phyloP scores from a whole-genome alignment of 1,284 basidiomycete genomes.

The Ustilago xerochloae region DNA sequence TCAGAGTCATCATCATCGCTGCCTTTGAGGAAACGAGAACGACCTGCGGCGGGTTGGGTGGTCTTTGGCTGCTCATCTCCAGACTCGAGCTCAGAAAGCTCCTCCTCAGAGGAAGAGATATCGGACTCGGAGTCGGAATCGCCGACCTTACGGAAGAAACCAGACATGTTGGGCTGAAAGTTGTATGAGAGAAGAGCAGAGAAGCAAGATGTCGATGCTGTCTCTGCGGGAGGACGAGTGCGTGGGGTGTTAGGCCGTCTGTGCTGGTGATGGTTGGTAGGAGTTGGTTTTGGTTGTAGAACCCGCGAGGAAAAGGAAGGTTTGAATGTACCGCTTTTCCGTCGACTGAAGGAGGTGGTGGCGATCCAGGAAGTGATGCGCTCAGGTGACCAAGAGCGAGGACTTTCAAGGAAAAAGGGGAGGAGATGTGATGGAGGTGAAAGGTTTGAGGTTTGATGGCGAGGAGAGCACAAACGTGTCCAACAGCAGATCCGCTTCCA shows the following conservation, averaged over 20 bases:
- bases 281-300: constrained; percentile 1
- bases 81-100: constrained; percentile 64
- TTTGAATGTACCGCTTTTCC: constrained; percentile 43
- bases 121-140: constrained; percentile 68
- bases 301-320: constrained; percentile 48
- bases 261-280: background rate
- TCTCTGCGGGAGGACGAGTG: constrained; percentile 12
- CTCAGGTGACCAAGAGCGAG: constrained; percentile 24
- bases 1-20: constrained; percentile 49
- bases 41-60: constrained; percentile 50
- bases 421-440: constrained; percentile 28
- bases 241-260: background rate
- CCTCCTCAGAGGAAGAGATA: constrained; percentile 64
- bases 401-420: constrained; percentile 32
- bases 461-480: background rate
- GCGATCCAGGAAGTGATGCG: constrained; percentile 38
- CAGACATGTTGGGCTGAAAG: constrained; percentile 54
- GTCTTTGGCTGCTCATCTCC: constrained; percentile 60
- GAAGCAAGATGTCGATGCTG: constrained; percentile 22
- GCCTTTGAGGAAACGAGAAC: constrained; percentile 52
- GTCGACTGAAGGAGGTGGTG: constrained; percentile 13
- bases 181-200: constrained; percentile 13
- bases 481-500: too few relatives aligned
- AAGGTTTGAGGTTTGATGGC: constrained; percentile 16
- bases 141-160: constrained; percentile 66